phyloP scores from a whole-genome alignment of 306 rosid genomes.

The Cicer yamashitae region DNA sequence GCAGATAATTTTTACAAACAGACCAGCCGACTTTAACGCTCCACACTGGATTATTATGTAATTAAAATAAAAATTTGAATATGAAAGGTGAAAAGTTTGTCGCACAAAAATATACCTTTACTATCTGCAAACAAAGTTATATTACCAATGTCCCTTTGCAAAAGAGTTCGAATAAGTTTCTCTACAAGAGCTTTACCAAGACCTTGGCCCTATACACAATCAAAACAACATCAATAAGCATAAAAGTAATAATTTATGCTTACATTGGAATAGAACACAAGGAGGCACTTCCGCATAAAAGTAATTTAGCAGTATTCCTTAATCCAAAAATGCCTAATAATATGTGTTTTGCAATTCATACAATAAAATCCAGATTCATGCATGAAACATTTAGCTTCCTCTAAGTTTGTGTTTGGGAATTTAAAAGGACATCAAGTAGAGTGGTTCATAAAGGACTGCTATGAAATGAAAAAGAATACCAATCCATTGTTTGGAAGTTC shows the following conservation, averaged over 20 bases:
- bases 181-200: constrained; percentile 94
- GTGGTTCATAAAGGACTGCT: too few relatives aligned
- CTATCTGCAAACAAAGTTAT: constrained; percentile 93
- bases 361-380: constrained; percentile 30
- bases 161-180: constrained; percentile 81
- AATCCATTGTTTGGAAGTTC: background rate
- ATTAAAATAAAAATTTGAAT: background rate
- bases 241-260: constrained; percentile 4
- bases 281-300: constrained; percentile 21
- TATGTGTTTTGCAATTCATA: constrained; percentile 11
- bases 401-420: background rate
- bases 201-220: constrained; percentile 81
- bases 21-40: constrained; percentile 6
- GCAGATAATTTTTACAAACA: constrained; percentile 26
- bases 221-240: constrained; percentile 43
- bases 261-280: constrained; percentile 22
- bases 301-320: constrained; percentile 5
- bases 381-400: constrained; percentile 1
- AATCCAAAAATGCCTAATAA: constrained; percentile 18
- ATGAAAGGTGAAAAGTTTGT: constrained; percentile 12
- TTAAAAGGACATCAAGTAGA: background rate
- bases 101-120: constrained; percentile 63
- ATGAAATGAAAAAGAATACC: too few relatives aligned
- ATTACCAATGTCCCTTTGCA: constrained; percentile 93
- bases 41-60: background rate